Conservation (phyloP, 305 asterid genomes). For the Solanum hybrid region DNA sequence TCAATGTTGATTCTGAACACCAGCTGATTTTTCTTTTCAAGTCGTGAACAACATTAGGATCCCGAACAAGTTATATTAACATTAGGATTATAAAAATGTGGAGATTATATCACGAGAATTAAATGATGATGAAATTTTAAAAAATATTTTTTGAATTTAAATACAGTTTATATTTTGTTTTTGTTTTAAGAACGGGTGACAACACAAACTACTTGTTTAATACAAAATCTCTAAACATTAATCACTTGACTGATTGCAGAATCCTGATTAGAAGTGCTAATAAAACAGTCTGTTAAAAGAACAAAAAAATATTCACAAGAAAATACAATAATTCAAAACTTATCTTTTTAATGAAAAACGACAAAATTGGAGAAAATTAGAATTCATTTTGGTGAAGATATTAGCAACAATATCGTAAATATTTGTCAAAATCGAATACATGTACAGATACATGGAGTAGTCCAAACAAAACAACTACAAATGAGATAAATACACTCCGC, state of each 20-base stretch:
- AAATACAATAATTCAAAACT: neutral
- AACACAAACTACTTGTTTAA: neutral
- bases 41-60: neutral
- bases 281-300: neutral
- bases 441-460: neutral
- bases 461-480: neutral
- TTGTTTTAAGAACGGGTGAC: neutral
- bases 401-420: neutral
- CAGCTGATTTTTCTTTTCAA: neutral
- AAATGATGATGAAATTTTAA: neutral
- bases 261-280: neutral
- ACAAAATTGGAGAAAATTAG: neutral
- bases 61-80: neutral
- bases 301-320: neutral
- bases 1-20: rapidly evolving
- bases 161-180: no score
- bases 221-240: neutral
- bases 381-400: neutral
- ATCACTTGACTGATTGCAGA: neutral
- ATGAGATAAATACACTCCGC: neutral
- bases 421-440: neutral
- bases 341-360: neutral
- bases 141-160: neutral
- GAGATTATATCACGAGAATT: neutral
- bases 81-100: neutral